Evolutionary conservation across 2,329 filamentous ascomycete species (phyloP), one percentile per base, ranked within the genome.

Genomic region (Septoria linicola): DNA sequence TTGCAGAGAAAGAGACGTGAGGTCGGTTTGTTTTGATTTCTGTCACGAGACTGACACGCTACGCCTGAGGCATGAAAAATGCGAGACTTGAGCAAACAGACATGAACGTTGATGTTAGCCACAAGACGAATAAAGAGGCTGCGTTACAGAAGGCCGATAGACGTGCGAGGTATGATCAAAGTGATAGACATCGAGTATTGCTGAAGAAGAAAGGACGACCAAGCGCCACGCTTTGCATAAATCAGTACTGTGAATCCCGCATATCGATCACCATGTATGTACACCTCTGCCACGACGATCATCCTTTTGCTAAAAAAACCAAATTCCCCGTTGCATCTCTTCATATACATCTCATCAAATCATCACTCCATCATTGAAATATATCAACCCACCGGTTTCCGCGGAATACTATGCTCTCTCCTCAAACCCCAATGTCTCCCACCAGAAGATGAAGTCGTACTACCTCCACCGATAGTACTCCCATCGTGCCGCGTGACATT

Each of bases 381-480:
- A n/a, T n/a, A n/a, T n/a, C n/a, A n/a, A n/a, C n/a, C n/a, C n/a
- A n/a, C n/a, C n/a, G 47, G 47, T 37, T 49, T 49, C 21, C 47
- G 27, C 19, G 47, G 39, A 32, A 49, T 49, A 14, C 39, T 42
- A 8, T 49, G 47, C 23, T 49, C 47, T 17, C 47, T 37, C 20
- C 40, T 42, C 31, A 43, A 8, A n/a, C 40, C 23, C 40, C 23
- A 58, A 62, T 60, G 23, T 48, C 44, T 48, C 25, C 21, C 13
- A 14, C 25, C 13, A 36, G 42, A 11, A 36, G 42, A 45, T 13
- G 31, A 17, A 27, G 43, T 36, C 4, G 14, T n/a, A 8, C 31
- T 6, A 13, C 2, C 11, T 20, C 34, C 41, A 13, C 16, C 21
- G 11, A 13, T 3, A 13, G 10, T 39, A 10, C 23, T 27, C 10